Evolutionary conservation across 805 yeast genomes (phyloP), one percentile per base, ranked within the genome.

Genomic region (Zygosaccharomyces lentus): DNA sequence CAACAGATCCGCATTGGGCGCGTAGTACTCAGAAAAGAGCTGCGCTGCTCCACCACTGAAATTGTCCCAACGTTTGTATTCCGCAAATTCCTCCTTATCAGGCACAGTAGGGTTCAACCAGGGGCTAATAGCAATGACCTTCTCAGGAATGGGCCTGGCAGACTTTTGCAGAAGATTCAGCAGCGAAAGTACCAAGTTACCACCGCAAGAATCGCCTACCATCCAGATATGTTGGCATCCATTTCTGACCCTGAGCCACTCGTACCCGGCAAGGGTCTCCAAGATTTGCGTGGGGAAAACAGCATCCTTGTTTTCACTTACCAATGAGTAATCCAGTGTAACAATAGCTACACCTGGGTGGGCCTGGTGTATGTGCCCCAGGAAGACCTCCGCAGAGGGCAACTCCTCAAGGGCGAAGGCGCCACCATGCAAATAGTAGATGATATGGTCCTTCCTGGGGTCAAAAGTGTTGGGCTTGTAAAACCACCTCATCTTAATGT

Each of bases 121-220:
- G 6, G 65, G 65, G 34, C 64, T 59, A 9, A 60, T 40, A 2
- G 45, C 48, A n/a, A 59, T 27, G 16, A 53, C 57, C 41, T 53
- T 54, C 17, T 46, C 38, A 9, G 65, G 65, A 9, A 46, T 27
- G 1, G 6, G 23, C 29, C 40, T 21, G 3, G 37, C 27, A 21
- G 37, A 41, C 34, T 27, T 31, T 5, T 39, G 38, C 17, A 55
- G 37, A 34, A 48, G 48, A 21, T 46, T 43, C 16, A 60, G 35
- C 16, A 57, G 37, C 36, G 54, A 43, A 9, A 59, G 27, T 8
- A 53, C 45, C 9, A 59, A 27, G 27, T 56, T 51, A 8, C 61
- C 65, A 15, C 65, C 65, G 4, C 61, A 57, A 3, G 65, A 60
- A 24, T 60, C 65, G n/a, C 65, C 65, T 34, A 59, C 30, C 15